phyloP scores from a whole-genome alignment of 176 grass and related monocot genomes.

The Raddia guianensis region DNA sequence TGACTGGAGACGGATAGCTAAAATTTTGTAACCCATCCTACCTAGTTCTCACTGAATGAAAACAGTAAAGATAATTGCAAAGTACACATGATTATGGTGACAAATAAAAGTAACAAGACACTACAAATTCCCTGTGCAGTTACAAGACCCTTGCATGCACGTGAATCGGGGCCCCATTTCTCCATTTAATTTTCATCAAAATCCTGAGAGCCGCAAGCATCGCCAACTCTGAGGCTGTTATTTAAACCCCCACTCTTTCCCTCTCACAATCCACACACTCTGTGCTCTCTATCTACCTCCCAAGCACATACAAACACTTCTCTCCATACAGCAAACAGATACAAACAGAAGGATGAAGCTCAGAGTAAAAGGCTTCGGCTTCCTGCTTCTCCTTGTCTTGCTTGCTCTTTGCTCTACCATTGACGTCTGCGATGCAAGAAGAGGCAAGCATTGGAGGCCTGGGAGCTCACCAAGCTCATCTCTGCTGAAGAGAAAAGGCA shows the following conservation, averaged over 20 bases:
- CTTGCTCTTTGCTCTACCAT: conserved; percentile 66
- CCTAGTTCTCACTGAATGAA: conserved; percentile 41
- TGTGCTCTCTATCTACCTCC: conserved; percentile 16
- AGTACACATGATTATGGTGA: conserved; percentile 29
- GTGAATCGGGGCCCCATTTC: conserved; percentile 41
- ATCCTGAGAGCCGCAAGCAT: conserved; percentile 43
- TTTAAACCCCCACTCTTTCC: conserved; percentile 58
- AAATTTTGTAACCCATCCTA: conserved; percentile 16
- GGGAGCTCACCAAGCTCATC: conserved; percentile 54
- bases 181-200: conserved; percentile 45
- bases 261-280: conserved; percentile 44
- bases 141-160: conserved; percentile 49
- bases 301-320: conserved; percentile 37
- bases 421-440: conserved; percentile 79
- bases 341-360: conserved; percentile 60
- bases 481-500: conserved; percentile 67
- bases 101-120: conserved; percentile 39
- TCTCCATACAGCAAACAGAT: conserved; percentile 60
- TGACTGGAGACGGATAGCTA: neutral
- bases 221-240: conserved; percentile 48
- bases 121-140: conserved; percentile 45
- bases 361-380: conserved; percentile 61
- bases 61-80: conserved; percentile 12
- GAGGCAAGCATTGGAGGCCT: conserved; percentile 79
- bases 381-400: conserved; percentile 86